These are phyloP conservation scores for Poronia punctata DNA, from an alignment of 495 filamentous ascomycete species.

Conservation along the genomic window DNA sequence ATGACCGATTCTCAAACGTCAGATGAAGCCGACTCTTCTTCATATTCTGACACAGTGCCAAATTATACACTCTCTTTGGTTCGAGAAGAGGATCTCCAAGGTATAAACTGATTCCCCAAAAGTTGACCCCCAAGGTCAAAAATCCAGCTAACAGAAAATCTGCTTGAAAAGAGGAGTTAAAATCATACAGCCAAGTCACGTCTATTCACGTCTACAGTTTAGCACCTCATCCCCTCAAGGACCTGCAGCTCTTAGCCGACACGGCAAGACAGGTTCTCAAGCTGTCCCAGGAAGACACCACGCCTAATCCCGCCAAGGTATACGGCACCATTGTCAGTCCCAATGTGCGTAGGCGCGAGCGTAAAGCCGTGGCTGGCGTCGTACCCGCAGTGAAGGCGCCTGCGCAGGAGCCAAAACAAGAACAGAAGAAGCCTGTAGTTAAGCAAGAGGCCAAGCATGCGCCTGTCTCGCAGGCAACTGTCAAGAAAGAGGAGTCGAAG, in stretches of 20 bases:
- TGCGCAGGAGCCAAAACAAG: conserved; percentile 11
- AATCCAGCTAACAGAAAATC: conserved; percentile 9
- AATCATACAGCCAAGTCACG: conserved; percentile 59
- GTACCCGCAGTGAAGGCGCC: conserved; percentile 14
- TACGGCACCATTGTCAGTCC: conserved; percentile 29
- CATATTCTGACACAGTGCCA: conserved; percentile 33
- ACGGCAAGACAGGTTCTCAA: conserved; percentile 55
- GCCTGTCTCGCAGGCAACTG: conserved; percentile 8
- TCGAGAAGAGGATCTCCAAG: conserved; percentile 72
- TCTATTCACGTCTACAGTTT: conserved; percentile 87
- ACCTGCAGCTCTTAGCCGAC: conserved; percentile 69
- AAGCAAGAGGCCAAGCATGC: conserved; percentile 19
- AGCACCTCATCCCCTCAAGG: conserved; percentile 60
- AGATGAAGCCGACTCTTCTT: conserved; percentile 14
- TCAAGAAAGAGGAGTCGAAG: conserved; percentile 32
- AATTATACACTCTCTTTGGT: conserved; percentile 61
- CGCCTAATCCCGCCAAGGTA: conserved; percentile 12
- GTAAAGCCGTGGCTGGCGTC: conserved; percentile 17
- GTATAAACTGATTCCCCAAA: conserved; percentile 40
- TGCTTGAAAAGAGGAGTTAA: conserved; percentile 52
- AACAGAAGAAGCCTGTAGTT: conserved; percentile 9
- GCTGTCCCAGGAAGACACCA: conserved; percentile 14
- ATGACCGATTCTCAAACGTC: conserved; percentile 54
- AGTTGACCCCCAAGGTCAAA: not conserved
- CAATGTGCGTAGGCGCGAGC: conserved; percentile 33